Conservation (phyloP, 768 basidiomycete species). For the Fistulinella prunicolor region DNA sequence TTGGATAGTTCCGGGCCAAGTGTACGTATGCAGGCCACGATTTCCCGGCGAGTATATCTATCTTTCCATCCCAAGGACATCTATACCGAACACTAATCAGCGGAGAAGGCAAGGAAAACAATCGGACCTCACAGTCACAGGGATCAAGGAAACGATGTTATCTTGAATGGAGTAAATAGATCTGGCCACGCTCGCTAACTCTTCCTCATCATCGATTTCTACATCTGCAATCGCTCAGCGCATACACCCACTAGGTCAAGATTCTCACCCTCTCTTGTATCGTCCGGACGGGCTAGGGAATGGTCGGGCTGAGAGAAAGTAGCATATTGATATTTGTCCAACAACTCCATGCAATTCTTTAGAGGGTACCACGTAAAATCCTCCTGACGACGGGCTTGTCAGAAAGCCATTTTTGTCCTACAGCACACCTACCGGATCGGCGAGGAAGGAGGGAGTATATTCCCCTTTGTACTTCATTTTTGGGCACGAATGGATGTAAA, state of each 20-base stretch:
- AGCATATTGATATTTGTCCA: conserved; percentile 68
- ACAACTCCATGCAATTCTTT: conserved; percentile 49
- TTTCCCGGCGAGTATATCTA: conserved; percentile 30
- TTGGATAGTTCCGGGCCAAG: conserved; percentile 43
- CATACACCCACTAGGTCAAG: not conserved
- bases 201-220: conserved; percentile 14
- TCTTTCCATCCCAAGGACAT: conserved; percentile 29
- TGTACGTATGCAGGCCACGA: conserved; percentile 42
- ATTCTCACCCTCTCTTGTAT: conserved; percentile 26
- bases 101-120: not conserved
- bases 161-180: conserved; percentile 24
- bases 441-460: conserved; percentile 82
- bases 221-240: conserved; percentile 17
- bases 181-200: conserved; percentile 20
- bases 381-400: conserved; percentile 46
- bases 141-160: conserved; percentile 22
- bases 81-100: conserved; percentile 13
- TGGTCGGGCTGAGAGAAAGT: conserved; percentile 64
- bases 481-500: conserved; percentile 85
- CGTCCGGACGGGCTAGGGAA: conserved; percentile 39
- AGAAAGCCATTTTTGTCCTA: conserved; percentile 1
- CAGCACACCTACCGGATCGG: conserved; percentile 65
- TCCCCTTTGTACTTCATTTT: conserved; percentile 99
- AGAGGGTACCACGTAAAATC: conserved; percentile 76
- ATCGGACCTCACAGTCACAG: conserved; percentile 22